Percentiles rank a stretch among this genome's conserved stretches.
Evolutionary conservation across 352 stramenopile genomes (phyloP).

Genomic region (Phytophthora chlamydospora): DNA sequence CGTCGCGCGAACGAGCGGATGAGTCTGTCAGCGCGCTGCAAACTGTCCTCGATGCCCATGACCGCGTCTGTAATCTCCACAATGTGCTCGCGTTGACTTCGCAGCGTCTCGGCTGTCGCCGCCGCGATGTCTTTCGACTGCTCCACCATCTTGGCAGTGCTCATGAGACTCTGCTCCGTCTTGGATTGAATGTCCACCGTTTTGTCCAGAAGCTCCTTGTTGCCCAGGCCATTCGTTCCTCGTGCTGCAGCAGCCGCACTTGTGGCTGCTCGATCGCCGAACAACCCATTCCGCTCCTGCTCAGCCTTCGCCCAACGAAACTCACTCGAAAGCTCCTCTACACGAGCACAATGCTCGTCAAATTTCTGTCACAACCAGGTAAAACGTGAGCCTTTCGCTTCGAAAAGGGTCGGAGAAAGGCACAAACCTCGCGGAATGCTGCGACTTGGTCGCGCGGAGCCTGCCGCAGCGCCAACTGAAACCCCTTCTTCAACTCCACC

Average conservation of each 20-base stretch:
- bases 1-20: constrained; percentile 81
- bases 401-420: no score
- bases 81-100: constrained; percentile 85
- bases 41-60: constrained; percentile 85
- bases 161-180: constrained; percentile 85
- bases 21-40: constrained; percentile 81
- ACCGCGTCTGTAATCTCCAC: constrained; percentile 89
- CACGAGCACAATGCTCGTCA: constrained; percentile 74
- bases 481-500: constrained; percentile 87
- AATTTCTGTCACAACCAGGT: constrained; percentile 65
- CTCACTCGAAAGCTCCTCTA: constrained; percentile 83
- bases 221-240: constrained; percentile 40
- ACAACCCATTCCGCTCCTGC: constrained; percentile 77
- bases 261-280: constrained; percentile 59
- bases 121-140: constrained; percentile 82
- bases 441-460: constrained; percentile 70
- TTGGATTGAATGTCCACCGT: constrained; percentile 84
- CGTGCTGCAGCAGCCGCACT: constrained; percentile 14
- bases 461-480: constrained; percentile 80
- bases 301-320: constrained; percentile 84
- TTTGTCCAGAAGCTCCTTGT: constrained; percentile 80
- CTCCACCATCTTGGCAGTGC: constrained; percentile 88
- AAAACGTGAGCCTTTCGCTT: no score
- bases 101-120: constrained; percentile 78
- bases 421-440: constrained; percentile 70